These are phyloP conservation scores for Chalciporus sphaerocephalus DNA, from an alignment of 768 basidiomycete species.

Conservation along the genomic window DNA sequence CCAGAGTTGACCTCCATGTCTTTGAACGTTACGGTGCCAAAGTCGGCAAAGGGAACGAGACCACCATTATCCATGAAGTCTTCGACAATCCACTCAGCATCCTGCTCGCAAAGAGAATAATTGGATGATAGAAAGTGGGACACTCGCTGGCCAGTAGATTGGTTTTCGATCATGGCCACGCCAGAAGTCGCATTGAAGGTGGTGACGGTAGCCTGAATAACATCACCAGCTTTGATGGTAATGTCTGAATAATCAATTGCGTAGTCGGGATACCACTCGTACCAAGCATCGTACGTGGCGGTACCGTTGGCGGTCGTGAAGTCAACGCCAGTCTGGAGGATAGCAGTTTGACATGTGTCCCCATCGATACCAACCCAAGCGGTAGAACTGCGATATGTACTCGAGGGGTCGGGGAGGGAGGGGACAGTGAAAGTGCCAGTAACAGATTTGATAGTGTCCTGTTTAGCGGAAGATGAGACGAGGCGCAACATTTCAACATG, in stretches of 20 bases:
- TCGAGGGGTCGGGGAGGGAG: slow-evolving; percentile 5
- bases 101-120: slow-evolving; percentile 13
- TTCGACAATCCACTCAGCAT: slow-evolving; percentile 25
- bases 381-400: slow-evolving; percentile 7
- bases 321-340: slow-evolving; percentile 21
- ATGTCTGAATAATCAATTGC: slow-evolving; percentile 13
- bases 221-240: slow-evolving; percentile 12
- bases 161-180: slow-evolving; percentile 15
- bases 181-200: slow-evolving; percentile 19
- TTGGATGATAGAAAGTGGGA: slow-evolving; percentile 6
- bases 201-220: slow-evolving; percentile 13
- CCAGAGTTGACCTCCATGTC: slow-evolving; percentile 3
- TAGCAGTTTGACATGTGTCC: slow-evolving; percentile 8
- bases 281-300: slow-evolving; percentile 19
- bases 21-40: slow-evolving; percentile 18
- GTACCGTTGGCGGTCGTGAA: neutral
- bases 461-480: slow-evolving; percentile 3
- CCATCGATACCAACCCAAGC: slow-evolving; percentile 26
- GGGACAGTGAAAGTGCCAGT: slow-evolving; percentile 22
- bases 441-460: slow-evolving; percentile 20
- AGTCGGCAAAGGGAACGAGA: slow-evolving; percentile 15
- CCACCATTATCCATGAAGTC: slow-evolving; percentile 7
- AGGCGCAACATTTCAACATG: neutral
- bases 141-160: slow-evolving; percentile 10
- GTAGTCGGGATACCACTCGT: slow-evolving; percentile 19